Evolutionary conservation across 495 filamentous ascomycete genomes (phyloP).

Genomic region (Usnea hakonensis): DNA sequence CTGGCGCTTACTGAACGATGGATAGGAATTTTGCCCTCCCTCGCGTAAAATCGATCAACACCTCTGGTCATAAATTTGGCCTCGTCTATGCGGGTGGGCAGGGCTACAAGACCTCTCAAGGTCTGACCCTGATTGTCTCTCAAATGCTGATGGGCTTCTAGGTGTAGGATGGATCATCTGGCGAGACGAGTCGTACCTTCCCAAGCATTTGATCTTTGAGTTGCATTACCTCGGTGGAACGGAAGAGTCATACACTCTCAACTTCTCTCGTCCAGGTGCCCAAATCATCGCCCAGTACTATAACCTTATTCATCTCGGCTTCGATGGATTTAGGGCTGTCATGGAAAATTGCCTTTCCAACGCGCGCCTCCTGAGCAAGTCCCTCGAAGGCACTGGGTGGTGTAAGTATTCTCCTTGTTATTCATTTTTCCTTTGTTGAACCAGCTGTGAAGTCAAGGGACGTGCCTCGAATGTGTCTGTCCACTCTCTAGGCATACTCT

Average conservation of each 20-base stretch:
- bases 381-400: constrained; percentile 63
- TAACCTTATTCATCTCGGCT: constrained; percentile 68
- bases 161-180: constrained; percentile 69
- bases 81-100: constrained; percentile 51
- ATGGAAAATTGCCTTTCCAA: constrained; percentile 69
- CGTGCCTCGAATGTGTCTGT: background rate
- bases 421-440: background rate
- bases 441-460: background rate
- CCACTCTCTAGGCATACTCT: background rate
- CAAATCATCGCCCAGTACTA: constrained; percentile 72
- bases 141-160: constrained; percentile 18
- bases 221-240: constrained; percentile 69
- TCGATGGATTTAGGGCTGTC: constrained; percentile 53
- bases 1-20: background rate
- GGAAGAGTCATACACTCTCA: constrained; percentile 65
- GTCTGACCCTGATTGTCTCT: constrained; percentile 40
- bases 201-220: constrained; percentile 66
- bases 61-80: constrained; percentile 68
- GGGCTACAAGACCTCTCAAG: background rate
- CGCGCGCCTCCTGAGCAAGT: constrained; percentile 57
- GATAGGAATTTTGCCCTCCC: constrained; percentile 60
- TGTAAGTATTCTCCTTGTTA: background rate
- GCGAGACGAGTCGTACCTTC: constrained; percentile 59
- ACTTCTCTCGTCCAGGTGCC: constrained; percentile 65
- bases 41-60: constrained; percentile 68